These are phyloP conservation scores for Lachancea sp. DNA, from an alignment of 805 yeast species.

Conservation along the genomic window DNA sequence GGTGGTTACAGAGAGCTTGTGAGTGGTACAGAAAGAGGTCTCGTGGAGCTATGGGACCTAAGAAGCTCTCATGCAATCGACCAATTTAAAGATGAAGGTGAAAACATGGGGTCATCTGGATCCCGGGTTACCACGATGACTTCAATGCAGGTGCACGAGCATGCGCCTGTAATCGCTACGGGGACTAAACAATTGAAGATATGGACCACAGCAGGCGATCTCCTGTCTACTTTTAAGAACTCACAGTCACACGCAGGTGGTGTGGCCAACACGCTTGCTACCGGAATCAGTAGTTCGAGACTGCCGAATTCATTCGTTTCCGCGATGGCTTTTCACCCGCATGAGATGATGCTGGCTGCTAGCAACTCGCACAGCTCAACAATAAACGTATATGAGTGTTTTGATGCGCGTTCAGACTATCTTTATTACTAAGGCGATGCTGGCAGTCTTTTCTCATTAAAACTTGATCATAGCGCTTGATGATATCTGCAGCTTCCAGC, in stretches of 20 bases:
- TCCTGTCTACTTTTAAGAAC: conserved; percentile 51
- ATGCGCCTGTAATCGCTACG: conserved; percentile 89
- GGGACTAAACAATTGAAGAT: conserved; percentile 74
- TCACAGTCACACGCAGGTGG: conserved; percentile 23
- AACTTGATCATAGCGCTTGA: too few species aligned
- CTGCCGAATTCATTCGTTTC: conserved; percentile 46
- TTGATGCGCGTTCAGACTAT: conserved; percentile 26
- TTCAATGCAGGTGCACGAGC: conserved; percentile 82
- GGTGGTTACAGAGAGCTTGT: conserved; percentile 91
- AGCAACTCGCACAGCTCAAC: conserved; percentile 72
- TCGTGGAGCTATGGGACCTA: conserved; percentile 86
- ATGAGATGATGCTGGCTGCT: conserved; percentile 86
- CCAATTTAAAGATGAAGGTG: conserved; percentile 49
- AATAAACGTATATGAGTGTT: conserved; percentile 55
- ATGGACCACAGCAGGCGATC: conserved; percentile 81
- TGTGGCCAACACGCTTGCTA: conserved; percentile 29
- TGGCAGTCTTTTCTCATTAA: too few species aligned
- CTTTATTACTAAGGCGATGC: conserved; percentile 3
- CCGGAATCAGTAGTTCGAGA: conserved; percentile 29
- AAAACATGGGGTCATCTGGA: conserved; percentile 23
- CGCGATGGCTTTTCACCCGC: conserved; percentile 79
- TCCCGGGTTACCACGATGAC: conserved; percentile 39
- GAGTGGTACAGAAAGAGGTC: conserved; percentile 77
- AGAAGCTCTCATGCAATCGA: conserved; percentile 65
- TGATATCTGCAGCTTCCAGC: too few species aligned